Evolutionary conservation across 345 rosid species (phyloP), one percentile per base, ranked within the genome.

Genomic region (Isatis tinctoria): DNA sequence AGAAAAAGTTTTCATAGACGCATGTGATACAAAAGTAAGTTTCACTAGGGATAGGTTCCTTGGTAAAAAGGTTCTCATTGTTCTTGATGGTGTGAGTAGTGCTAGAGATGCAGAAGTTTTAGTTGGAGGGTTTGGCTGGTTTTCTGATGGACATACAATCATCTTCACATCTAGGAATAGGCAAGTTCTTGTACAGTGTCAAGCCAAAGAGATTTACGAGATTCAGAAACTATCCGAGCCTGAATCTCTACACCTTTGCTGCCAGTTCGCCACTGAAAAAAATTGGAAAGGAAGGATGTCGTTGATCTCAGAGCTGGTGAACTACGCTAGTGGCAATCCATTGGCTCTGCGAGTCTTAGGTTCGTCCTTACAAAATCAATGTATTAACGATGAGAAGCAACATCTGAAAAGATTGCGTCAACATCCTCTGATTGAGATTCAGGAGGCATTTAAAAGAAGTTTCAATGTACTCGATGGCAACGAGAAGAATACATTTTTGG

Each of bases 301-400:
- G 0, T 60, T 56, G 13, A 71, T 81, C 26, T 0, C 20, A 0
- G 37, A 18, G 35, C 16, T 80, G 12, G 20, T 75, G 10, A 17
- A 6, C 18, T 73, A 75, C 41, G 78, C 70, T 18, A 2, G 53
- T 9, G 85, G 86, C 0, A 41, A 30, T 37, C 88, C 81, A n/a
- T 12, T 83, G 41, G 84, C 80, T 39, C 70, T 85, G 8, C 45
- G 39, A 53, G 79, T 80, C 37, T 11, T 83, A n/a, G 75, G 82
- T 1, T 73, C 58, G 1, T 66, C 35, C 24, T 2, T 79, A 7
- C 57, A n/a, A 8, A 30, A 26, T 2, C 26, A 65, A 22, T 22
- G 16, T 32, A 49, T 17, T 10, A 7, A n/a, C 4, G 12, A 49
- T 11, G 70, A 74, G 84, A 52, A 76, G 3, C 10, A 77, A 26